These are phyloP conservation scores for Aspergillus udagawae DNA, from an alignment of 2,329 filamentous ascomycete species.

Conservation along the genomic window DNA sequence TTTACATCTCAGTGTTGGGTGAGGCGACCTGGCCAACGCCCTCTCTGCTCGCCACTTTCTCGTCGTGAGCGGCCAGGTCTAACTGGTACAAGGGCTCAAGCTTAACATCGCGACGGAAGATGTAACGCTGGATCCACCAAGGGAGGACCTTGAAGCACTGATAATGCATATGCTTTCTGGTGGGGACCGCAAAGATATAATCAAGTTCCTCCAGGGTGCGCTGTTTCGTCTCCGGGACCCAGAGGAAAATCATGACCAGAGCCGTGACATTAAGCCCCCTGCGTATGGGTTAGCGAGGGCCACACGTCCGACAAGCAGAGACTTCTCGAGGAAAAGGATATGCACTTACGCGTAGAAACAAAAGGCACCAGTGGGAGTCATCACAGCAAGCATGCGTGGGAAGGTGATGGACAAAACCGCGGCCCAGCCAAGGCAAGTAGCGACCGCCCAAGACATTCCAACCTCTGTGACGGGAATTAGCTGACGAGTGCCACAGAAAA, in stretches of 20 bases:
- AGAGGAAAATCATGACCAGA: conserved; percentile 61
- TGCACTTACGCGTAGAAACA: conserved; percentile 52
- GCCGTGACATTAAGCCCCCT: conserved; percentile 57
- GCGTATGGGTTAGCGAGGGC: conserved; percentile 2
- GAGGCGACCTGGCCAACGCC: not conserved
- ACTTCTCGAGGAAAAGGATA: too few relatives aligned
- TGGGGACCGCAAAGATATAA: conserved; percentile 56
- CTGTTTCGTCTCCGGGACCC: conserved; percentile 55
- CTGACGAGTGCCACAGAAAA: conserved; percentile 16
- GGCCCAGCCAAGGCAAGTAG: conserved; percentile 48
- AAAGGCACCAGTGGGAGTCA: conserved; percentile 54
- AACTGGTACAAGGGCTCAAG: conserved; percentile 53
- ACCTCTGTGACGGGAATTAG: conserved; percentile 37
- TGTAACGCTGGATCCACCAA: conserved; percentile 58
- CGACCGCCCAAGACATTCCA: conserved; percentile 44
- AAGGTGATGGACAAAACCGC: conserved; percentile 49
- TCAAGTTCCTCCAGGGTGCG: conserved; percentile 56
- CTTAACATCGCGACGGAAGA: conserved; percentile 48
- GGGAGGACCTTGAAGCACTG: conserved; percentile 55
- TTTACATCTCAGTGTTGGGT: not conserved
- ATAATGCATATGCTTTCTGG: conserved; percentile 54
- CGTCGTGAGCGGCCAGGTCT: conserved; percentile 18
- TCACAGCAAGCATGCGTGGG: conserved; percentile 44
- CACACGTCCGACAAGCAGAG: not conserved
- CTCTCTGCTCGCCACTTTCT: not conserved